phyloP scores from a whole-genome alignment of 2,329 filamentous ascomycete species.

The Pezicula radicicola region DNA sequence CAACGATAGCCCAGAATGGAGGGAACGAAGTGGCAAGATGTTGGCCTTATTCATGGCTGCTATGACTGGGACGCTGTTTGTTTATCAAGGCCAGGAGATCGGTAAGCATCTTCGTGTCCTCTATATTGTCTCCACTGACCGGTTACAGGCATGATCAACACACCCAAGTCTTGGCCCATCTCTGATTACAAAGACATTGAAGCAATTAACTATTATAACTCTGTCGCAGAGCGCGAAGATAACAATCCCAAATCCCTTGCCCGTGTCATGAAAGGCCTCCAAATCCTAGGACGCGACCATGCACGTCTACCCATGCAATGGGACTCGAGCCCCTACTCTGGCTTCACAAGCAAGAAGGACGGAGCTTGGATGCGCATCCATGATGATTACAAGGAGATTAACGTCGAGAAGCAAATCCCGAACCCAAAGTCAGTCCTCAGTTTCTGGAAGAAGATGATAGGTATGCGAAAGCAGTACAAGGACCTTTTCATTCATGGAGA shows the following conservation, averaged over 20 bases:
- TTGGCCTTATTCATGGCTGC: conserved; percentile 46
- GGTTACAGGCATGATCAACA: conserved; percentile 43
- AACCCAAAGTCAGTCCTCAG: conserved; percentile 21
- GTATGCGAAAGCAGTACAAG: conserved; percentile 43
- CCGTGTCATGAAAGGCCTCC: conserved; percentile 48
- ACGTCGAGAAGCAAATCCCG: conserved; percentile 50
- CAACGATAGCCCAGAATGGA: conserved; percentile 18
- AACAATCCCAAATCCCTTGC: conserved; percentile 37
- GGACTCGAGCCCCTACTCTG: conserved; percentile 51
- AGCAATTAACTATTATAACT: conserved; percentile 45
- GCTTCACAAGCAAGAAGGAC: conserved; percentile 52
- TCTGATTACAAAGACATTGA: conserved; percentile 48
- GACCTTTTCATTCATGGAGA: conserved; percentile 59
- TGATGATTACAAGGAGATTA: conserved; percentile 50
- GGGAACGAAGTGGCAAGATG: conserved; percentile 41
- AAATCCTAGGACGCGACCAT: conserved; percentile 62
- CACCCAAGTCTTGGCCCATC: conserved; percentile 50
- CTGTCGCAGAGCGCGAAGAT: conserved; percentile 32
- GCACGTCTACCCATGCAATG: conserved; percentile 68
- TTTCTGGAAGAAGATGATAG: conserved; percentile 27
- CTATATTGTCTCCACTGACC: not conserved
- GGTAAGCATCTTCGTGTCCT: conserved; percentile 26
- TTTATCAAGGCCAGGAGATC: conserved; percentile 60
- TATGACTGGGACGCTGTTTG: conserved; percentile 52
- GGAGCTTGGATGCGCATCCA: conserved; percentile 60